Evolutionary conservation across 371 early-diverging fungal species (phyloP), one percentile per base, ranked within the genome.

Genomic region (Rhizopus sp.): DNA sequence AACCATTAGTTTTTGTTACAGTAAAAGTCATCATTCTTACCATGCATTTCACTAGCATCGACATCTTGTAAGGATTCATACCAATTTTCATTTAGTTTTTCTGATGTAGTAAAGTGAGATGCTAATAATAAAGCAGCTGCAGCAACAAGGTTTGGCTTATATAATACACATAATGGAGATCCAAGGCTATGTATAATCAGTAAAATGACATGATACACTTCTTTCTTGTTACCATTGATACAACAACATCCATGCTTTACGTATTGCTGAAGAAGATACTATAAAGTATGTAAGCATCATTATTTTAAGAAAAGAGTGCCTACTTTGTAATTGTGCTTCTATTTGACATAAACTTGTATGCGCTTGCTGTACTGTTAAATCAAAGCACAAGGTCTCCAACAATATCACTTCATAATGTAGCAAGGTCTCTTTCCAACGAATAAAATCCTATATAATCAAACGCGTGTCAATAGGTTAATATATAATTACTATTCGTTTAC

Each of bases 351-450:
- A 64, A 38, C 55, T 70, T 30, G 63, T 45, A 61, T 93, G 90
- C 17, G 94, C 92, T 57, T 89, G 89, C 30, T 85, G 75, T 9
- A 92, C 76, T 2, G 80, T 73, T 55, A 93, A 64, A 56, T 93
- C 93, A 72, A 91, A 93, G 68, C 93, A 93, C 37, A 87, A 64
- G 37, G 86, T 75, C 46, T 91, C 87, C 50, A 92, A 62, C 17
- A 93, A 59, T 10, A 83, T 59, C 29, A 87, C 82, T 70, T 93
- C 94, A 57, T 86, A 80, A 42, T 68, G 73, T 32, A 88, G 62
- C 40, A 93, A 73, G 0, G 78, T 80, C 16, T 87, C 86, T 62
- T 82, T 76, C 94, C 93, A 93, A 31, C 71, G 68, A 13, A 80
- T 74, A 64, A 82, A 90, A 56, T 90, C 88, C 73, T 81, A 66